Conservation (phyloP, 1,284 basidiomycete species). For the Pseudozyma hubeiensis region DNA sequence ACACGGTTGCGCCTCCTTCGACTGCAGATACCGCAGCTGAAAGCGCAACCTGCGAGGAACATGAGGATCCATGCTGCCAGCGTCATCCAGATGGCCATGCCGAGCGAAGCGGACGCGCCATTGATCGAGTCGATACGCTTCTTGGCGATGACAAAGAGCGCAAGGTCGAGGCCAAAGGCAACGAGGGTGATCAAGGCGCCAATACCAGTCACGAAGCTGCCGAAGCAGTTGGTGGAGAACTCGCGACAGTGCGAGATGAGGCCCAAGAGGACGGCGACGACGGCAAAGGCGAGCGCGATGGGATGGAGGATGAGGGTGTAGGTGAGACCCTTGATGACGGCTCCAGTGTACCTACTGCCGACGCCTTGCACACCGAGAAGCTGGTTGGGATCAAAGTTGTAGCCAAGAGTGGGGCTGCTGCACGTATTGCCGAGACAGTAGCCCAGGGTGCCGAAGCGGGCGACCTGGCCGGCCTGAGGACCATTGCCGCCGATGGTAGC, state of each 20-base stretch:
- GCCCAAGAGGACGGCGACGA: conserved; percentile 53
- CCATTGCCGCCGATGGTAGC: conserved; percentile 53
- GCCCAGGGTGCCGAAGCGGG: conserved; percentile 54
- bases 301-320: conserved; percentile 63
- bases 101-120: conserved; percentile 54
- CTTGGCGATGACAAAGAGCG: conserved; percentile 62
- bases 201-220: conserved; percentile 53
- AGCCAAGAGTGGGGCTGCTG: conserved; percentile 52
- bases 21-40: conserved; percentile 59
- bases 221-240: conserved; percentile 48
- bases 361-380: conserved; percentile 53
- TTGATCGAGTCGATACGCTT: conserved; percentile 59
- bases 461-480: conserved; percentile 28
- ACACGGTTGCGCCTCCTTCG: conserved; percentile 43
- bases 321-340: conserved; percentile 61
- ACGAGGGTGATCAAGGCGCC: conserved; percentile 54
- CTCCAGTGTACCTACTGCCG: conserved; percentile 42
- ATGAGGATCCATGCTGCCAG: conserved; percentile 61
- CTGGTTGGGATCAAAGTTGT: conserved; percentile 60
- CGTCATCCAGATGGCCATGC: conserved; percentile 62
- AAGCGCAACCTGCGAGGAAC: conserved; percentile 52
- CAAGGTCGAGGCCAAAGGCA: conserved; percentile 61
- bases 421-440: conserved; percentile 56
- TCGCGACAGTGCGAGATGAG: conserved; percentile 58
- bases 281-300: conserved; percentile 49